Evolutionary conservation across 352 stramenopile genomes (phyloP).

Genomic region (Phytopythium chamaehyphon): DNA sequence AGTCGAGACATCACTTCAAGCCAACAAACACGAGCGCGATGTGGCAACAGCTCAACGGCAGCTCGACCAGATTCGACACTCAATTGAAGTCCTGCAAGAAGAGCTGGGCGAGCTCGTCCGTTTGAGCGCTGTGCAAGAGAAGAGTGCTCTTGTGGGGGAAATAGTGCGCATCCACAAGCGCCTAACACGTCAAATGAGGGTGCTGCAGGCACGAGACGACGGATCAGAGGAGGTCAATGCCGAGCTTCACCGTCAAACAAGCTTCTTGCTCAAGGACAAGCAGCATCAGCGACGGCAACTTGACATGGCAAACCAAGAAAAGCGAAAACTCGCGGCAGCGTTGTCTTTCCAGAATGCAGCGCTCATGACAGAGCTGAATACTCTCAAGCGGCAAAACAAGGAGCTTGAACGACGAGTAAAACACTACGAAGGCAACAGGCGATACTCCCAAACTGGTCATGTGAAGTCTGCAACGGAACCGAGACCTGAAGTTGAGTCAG

Average conservation of each 20-base stretch:
- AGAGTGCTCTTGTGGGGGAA: slow-evolving; percentile 52
- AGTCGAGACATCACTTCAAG: slow-evolving; percentile 32
- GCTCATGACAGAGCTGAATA: slow-evolving; percentile 64
- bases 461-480: no score
- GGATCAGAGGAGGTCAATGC: slow-evolving; percentile 52
- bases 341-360: slow-evolving; percentile 69
- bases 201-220: slow-evolving; percentile 46
- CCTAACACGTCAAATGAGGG: slow-evolving; percentile 44
- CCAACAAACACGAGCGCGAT: slow-evolving; percentile 44
- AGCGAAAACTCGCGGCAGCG: slow-evolving; percentile 65
- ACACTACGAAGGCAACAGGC: slow-evolving; percentile 10
- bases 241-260: slow-evolving; percentile 72
- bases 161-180: slow-evolving; percentile 67
- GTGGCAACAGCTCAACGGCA: slow-evolving; percentile 21
- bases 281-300: slow-evolving; percentile 64
- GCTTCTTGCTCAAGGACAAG: slow-evolving; percentile 69
- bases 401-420: slow-evolving; percentile 50
- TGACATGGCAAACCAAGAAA: slow-evolving; percentile 54
- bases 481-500: no score
- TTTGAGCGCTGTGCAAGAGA: slow-evolving; percentile 54
- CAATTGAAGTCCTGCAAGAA: slow-evolving; percentile 57
- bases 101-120: slow-evolving; percentile 60
- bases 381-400: slow-evolving; percentile 53
- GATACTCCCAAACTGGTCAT: no score
- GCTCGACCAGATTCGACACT: slow-evolving; percentile 47